Conservation (phyloP, 768 basidiomycete species). For the Pleurotus ostreatus region DNA sequence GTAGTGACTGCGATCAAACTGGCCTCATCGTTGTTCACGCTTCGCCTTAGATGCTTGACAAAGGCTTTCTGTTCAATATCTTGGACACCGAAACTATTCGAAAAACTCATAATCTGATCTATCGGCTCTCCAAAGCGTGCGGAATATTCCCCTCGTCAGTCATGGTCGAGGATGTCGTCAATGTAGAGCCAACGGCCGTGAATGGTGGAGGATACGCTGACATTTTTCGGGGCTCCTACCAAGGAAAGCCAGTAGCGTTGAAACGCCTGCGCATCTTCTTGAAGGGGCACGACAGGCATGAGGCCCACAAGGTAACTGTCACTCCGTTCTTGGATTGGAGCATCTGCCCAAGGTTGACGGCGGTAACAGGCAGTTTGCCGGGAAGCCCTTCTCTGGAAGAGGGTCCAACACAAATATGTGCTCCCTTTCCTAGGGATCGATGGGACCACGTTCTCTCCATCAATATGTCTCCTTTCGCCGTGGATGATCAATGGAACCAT, state of each 20-base stretch:
- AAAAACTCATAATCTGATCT: too few relatives aligned
- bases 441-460: constrained; percentile 9
- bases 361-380: background rate
- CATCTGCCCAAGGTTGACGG: background rate
- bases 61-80: too few relatives aligned
- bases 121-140: background rate
- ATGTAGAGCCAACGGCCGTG: background rate
- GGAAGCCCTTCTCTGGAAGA: constrained; percentile 2
- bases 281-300: background rate
- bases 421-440: constrained; percentile 1
- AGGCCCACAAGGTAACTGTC: background rate
- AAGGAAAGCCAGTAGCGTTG: background rate
- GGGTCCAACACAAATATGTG: background rate
- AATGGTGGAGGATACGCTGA: background rate
- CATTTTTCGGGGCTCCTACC: background rate
- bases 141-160: background rate
- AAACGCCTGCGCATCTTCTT: background rate
- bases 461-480: constrained; percentile 19
- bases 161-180: background rate
- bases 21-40: too few relatives aligned
- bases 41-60: background rate
- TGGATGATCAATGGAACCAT: constrained; percentile 24
- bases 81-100: too few relatives aligned
- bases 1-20: too few relatives aligned
- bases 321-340: background rate